A percentile compares a stretch with the other conserved stretches of the same genome.
Conservation (phyloP, 116 monocot genomes). For the Trichopus zeylanicus region DNA sequence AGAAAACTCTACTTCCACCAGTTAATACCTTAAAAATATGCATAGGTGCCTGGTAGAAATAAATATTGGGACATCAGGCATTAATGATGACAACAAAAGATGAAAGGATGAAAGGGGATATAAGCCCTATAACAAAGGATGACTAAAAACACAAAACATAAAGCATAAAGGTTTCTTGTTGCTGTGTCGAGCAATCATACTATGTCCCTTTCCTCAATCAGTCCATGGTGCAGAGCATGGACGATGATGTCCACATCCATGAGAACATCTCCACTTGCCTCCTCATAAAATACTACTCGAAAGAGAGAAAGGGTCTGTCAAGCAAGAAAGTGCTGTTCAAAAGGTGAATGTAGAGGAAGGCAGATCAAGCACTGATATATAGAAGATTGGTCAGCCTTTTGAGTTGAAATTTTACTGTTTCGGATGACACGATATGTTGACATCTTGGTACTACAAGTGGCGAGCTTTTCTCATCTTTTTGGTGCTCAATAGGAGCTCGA, state of each 20-base stretch:
- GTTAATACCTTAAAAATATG: too few relatives aligned
- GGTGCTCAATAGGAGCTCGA: too few relatives aligned
- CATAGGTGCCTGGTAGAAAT: too few relatives aligned
- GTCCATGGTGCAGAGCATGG: neutral
- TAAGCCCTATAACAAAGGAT: neutral
- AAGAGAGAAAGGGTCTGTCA: conserved; percentile 3
- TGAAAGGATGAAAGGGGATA: too few relatives aligned
- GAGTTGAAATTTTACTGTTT: neutral
- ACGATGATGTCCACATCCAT: neutral
- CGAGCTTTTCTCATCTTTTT: conserved; percentile 3
- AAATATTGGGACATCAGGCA: too few relatives aligned
- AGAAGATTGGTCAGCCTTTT: too few relatives aligned
- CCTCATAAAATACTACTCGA: neutral
- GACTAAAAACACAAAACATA: neutral
- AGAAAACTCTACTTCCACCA: too few relatives aligned
- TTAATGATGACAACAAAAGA: neutral
- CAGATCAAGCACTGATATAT: too few relatives aligned
- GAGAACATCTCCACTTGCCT: neutral
- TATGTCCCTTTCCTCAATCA: neutral
- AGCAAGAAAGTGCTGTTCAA: neutral
- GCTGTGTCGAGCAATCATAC: conserved; percentile 11
- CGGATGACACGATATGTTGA: conserved; percentile 6
- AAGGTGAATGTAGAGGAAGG: too few relatives aligned
- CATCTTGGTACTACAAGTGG: neutral
- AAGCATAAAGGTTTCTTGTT: neutral